These are phyloP conservation scores for Neopestalotiopsis clavispora DNA, from an alignment of 2,329 filamentous ascomycete species.

Conservation along the genomic window DNA sequence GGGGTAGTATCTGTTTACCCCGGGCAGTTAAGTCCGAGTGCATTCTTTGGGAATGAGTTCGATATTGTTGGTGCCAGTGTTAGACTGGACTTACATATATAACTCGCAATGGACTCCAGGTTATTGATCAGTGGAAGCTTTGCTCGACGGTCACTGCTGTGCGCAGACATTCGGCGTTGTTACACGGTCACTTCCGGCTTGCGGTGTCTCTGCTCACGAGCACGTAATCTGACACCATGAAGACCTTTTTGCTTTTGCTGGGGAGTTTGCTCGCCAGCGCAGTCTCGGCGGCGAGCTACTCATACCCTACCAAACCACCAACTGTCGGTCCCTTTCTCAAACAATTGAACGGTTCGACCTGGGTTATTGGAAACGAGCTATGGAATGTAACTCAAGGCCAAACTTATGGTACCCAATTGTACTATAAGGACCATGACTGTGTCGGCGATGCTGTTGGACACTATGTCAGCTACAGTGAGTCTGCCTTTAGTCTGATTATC, in stretches of 20 bases:
- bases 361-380: constrained; percentile 37
- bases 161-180: not conserved
- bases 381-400: constrained; percentile 36
- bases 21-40: not conserved
- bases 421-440: constrained; percentile 35
- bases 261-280: constrained; percentile 12
- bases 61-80: not conserved
- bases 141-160: not conserved
- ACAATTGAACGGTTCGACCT: constrained; percentile 32
- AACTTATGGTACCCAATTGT: constrained; percentile 32
- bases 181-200: not conserved
- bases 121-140: not conserved
- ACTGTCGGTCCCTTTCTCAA: constrained; percentile 31
- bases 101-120: not conserved
- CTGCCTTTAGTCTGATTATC: not conserved
- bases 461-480: constrained; percentile 37
- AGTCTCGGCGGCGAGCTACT: not conserved
- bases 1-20: not conserved
- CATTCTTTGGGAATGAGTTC: not conserved
- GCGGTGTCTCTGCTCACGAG: not conserved
- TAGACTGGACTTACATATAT: not conserved
- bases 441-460: constrained; percentile 36
- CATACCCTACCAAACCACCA: not conserved
- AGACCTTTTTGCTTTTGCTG: constrained; percentile 10
- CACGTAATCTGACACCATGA: constrained; percentile 9